A percentile compares a stretch with the other conserved stretches of the same genome.
Evolutionary conservation across 805 yeast genomes (phyloP).

Genomic region (Metschnikowia similis): DNA sequence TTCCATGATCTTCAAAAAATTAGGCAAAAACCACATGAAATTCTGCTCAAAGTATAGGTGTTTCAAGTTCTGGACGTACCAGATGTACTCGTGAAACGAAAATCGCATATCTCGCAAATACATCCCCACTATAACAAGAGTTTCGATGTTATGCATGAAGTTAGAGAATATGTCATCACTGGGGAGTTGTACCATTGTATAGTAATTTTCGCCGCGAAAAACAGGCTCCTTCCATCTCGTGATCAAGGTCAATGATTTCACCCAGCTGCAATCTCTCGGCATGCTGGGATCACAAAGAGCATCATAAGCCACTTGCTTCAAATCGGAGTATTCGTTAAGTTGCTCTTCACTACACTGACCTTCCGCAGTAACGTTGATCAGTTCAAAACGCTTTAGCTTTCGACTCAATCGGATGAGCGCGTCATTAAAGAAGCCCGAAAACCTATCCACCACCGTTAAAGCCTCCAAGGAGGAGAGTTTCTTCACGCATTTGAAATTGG

Average conservation of each 20-base stretch:
- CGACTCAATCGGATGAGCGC: neutral
- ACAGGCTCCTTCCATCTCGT: too few species aligned
- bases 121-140: neutral
- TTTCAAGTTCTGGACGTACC: neutral
- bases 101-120: neutral
- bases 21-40: neutral
- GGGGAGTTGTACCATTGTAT: neutral
- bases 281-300: too few species aligned
- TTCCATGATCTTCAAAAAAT: neutral
- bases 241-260: too few species aligned
- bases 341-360: neutral
- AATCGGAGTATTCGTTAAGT: neutral
- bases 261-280: too few species aligned
- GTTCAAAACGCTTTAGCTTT: neutral
- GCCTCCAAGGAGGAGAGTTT: neutral
- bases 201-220: too few species aligned
- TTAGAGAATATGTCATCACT: neutral
- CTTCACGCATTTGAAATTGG: neutral
- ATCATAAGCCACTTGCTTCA: neutral
- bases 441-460: neutral
- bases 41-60: neutral
- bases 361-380: neutral
- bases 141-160: neutral
- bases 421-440: neutral
- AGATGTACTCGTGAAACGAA: neutral